Evolutionary conservation across 345 rosid genomes (phyloP).

Genomic region (Theobroma cacao): DNA sequence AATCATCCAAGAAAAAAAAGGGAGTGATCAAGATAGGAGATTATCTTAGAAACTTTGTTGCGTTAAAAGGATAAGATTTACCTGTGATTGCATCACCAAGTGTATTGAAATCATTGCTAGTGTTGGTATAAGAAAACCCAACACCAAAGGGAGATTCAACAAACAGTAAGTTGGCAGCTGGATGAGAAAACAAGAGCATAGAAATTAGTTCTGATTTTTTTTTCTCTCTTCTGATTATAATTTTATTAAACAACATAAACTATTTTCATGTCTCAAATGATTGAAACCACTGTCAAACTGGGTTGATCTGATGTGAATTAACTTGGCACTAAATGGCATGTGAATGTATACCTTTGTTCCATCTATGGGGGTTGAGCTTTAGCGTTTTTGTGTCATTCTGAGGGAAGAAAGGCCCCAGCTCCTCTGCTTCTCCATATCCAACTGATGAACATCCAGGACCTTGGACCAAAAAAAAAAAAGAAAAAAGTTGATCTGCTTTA

Average conservation of each 20-base stretch:
- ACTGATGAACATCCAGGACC: slow-evolving; percentile 87
- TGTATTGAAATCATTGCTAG: slow-evolving; percentile 36
- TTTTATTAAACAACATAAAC: background rate
- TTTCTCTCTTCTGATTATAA: background rate
- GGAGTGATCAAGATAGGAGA: background rate
- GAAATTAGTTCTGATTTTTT: background rate
- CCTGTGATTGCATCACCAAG: slow-evolving; percentile 64
- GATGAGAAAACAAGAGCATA: background rate
- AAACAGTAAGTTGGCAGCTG: slow-evolving; percentile 66
- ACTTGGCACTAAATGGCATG: background rate
- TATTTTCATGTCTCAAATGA: background rate
- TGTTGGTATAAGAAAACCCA: slow-evolving; percentile 61
- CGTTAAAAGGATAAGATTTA: slow-evolving; percentile 11
- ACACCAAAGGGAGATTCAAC: slow-evolving; percentile 70
- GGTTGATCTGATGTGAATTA: background rate
- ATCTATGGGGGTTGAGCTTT: slow-evolving; percentile 54
- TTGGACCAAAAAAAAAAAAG: too few species aligned
- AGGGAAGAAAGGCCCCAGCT: slow-evolving; percentile 79
- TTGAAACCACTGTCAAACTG: background rate
- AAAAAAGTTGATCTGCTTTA: background rate
- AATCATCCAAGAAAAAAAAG: background rate
- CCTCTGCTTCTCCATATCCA: slow-evolving; percentile 77
- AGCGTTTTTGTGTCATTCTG: slow-evolving; percentile 44
- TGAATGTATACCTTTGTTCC: slow-evolving; percentile 58
- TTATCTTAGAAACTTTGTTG: background rate